phyloP scores from a whole-genome alignment of 768 basidiomycete genomes.

The Cystoderma amianthinum region DNA sequence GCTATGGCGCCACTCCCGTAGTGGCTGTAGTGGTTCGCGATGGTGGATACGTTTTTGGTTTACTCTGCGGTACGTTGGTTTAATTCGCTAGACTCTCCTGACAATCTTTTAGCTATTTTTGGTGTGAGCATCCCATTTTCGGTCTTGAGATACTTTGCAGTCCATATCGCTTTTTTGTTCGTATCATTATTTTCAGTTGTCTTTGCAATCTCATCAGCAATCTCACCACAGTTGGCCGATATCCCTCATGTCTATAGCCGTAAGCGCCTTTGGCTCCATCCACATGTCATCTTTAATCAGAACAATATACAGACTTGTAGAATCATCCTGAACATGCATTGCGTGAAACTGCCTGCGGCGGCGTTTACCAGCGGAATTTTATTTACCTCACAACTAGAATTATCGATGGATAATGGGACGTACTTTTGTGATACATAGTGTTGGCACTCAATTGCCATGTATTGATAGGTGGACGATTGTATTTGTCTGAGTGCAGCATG shows the following conservation, averaged over 20 bases:
- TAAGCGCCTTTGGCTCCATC: neutral
- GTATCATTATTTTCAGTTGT: neutral
- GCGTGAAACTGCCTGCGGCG: neutral
- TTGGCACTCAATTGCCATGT: too few relatives aligned
- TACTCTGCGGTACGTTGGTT: neutral
- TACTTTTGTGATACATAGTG: too few relatives aligned
- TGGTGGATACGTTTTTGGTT: conserved; percentile 2
- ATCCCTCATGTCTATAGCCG: conserved; percentile 3
- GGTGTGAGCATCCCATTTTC: conserved; percentile 1
- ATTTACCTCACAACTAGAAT: neutral
- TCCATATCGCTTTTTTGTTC: conserved; percentile 1
- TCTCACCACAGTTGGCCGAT: conserved; percentile 5
- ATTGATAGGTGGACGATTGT: too few relatives aligned
- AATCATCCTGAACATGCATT: conserved; percentile 4
- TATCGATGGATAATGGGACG: neutral
- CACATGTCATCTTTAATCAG: neutral
- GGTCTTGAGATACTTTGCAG: neutral
- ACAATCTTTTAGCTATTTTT: conserved; percentile 1
- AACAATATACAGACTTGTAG: neutral
- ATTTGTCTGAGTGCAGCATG: too few relatives aligned
- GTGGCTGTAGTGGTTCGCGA: conserved; percentile 1
- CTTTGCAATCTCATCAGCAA: neutral
- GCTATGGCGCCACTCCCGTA: neutral
- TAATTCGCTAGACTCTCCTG: neutral
- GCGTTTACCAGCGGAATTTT: neutral